Conservation (phyloP, 164 flowering plant species). For the Cinnamomum chago region DNA sequence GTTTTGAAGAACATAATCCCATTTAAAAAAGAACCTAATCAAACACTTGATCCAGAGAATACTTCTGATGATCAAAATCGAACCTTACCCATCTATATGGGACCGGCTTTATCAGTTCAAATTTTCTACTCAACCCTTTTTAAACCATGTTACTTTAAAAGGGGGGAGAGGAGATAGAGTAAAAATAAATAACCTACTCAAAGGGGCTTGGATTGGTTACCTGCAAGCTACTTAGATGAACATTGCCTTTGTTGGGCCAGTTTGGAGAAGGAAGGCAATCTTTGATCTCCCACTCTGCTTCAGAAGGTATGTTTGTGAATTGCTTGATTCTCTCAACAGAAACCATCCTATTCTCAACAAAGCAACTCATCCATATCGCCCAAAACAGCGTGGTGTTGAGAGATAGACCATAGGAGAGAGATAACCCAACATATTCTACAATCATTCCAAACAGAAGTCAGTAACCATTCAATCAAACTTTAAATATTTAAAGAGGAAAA, state of each 20-base stretch:
- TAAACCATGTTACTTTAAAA: no score
- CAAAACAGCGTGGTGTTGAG: conserved; percentile 63
- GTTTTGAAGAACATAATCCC: not conserved
- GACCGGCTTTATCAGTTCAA: no score
- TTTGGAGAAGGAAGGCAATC: conserved; percentile 55
- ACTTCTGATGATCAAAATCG: no score
- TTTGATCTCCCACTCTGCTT: conserved; percentile 68
- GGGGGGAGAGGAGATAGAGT: no score
- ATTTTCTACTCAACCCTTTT: no score
- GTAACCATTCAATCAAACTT: not conserved
- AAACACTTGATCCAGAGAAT: not conserved
- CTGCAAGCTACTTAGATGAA: conserved; percentile 68
- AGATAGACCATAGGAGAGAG: conserved; percentile 89
- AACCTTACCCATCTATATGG: no score
- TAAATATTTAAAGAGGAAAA: not conserved
- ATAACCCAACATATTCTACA: conserved; percentile 74
- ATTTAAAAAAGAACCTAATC: not conserved
- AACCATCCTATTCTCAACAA: conserved; percentile 83
- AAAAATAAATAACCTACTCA: not conserved
- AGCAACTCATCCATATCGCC: conserved; percentile 70
- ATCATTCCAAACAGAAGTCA: not conserved
- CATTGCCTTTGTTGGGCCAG: conserved; percentile 79
- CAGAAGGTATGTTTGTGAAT: conserved; percentile 69
- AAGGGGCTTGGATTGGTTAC: conserved; percentile 25
- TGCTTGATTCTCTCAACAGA: conserved; percentile 93